Base-by-base conservation (phyloP, 2,329 filamentous ascomycete genomes). In the Clonostachys chloroleuca region DNA sequence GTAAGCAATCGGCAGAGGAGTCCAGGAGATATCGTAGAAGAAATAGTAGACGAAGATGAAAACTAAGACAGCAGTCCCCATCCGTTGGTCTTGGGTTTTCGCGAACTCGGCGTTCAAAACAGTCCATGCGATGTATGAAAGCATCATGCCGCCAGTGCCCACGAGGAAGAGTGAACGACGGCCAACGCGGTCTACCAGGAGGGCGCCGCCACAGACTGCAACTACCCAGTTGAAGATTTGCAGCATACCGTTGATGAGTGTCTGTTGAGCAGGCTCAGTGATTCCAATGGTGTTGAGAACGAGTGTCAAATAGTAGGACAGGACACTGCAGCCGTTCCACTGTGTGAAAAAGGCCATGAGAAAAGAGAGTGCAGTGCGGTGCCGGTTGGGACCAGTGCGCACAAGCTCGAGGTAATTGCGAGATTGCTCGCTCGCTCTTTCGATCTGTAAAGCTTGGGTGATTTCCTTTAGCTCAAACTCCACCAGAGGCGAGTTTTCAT, bases 11-110 rank as follows among this genome's bases (percentile, higher is more conserved):
- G 74, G 62, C 5, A 77, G 60, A 47, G 72, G 70, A 5, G 73
- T 73, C 61, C 67, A 76, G 17, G 70, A 69, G 45, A 75, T 67
- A 40, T 69, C 62, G 55, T 77, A 70, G 49, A 67, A 60, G 43
- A 74, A 67, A 49, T 63, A 70, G 59, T 69, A 76, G 48, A 73
- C 60, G 54, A 70, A 79, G 20, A 79, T 67, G 52, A 68, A 70
- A 12, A 68, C 69, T 44, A 80, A 70, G 14, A 75, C 70, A 5
- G 65, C 70, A 45, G 68, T 65, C 12, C 71, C 70, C n/a, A 68
- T 65, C 5, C 55, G 42, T 39, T 60, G 56, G 18, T 48, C 55
- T 4, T 58, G 55, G 48, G 55, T 55, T 14, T 57, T 49, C 14
- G 54, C 47, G 34, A 56, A 63, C 14, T 59, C 53, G 12, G 67